A percentile compares a stretch with the other conserved stretches of the same genome.
Conservation (phyloP, 345 rosid species). For the Cochlearia excelsa region DNA sequence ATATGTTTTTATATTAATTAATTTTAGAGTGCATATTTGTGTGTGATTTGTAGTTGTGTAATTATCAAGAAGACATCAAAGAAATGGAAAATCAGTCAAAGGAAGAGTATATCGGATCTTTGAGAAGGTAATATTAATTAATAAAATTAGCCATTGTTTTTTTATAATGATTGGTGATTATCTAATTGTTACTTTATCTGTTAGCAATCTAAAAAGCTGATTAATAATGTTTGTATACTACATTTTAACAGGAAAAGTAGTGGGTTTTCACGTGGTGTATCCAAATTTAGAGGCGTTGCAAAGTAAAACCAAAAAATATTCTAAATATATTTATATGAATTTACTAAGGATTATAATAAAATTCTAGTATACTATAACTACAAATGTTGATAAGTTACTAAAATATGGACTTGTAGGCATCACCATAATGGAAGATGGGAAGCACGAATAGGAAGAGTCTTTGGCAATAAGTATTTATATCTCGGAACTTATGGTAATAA, state of each 20-base stretch:
- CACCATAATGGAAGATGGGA: constrained; percentile 88
- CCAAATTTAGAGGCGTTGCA: constrained; percentile 93
- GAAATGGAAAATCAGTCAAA: constrained; percentile 79
- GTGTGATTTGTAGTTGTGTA: constrained; percentile 46
- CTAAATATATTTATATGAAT: background rate
- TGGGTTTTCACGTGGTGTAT: constrained; percentile 94
- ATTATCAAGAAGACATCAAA: constrained; percentile 57
- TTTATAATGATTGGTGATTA: background rate
- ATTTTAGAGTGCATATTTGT: background rate
- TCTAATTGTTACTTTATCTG: background rate
- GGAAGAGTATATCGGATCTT: constrained; percentile 83
- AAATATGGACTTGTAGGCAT: constrained; percentile 41
- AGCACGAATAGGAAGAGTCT: constrained; percentile 73
- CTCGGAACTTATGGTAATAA: constrained; percentile 60
- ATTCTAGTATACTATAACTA: background rate
- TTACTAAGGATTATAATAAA: background rate
- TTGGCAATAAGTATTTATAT: constrained; percentile 70
- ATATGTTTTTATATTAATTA: background rate
- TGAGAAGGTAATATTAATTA: constrained; percentile 56
- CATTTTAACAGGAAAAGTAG: constrained; percentile 66
- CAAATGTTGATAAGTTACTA: background rate
- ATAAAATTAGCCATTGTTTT: too few species aligned
- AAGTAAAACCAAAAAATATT: constrained; percentile 43
- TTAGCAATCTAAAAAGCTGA: background rate
- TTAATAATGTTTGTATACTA: background rate